phyloP scores from a whole-genome alignment of 768 basidiomycete species.

The Rubroboletus satanas region DNA sequence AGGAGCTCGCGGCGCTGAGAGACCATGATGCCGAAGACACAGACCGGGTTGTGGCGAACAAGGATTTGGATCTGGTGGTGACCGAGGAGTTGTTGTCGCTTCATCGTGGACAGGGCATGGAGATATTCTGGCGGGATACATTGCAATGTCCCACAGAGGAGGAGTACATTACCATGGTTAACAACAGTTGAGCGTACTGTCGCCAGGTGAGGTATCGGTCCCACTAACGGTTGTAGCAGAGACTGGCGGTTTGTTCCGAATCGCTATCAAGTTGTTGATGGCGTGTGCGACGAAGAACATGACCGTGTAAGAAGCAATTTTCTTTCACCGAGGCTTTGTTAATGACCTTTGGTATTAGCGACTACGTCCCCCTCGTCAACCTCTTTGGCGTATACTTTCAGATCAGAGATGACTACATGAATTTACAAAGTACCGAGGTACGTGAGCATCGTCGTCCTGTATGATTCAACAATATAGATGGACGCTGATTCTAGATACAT shows the following conservation, averaged over 20 bases:
- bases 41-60: constrained; percentile 52
- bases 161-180: constrained; percentile 94
- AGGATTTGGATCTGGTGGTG: constrained; percentile 56
- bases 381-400: constrained; percentile 94
- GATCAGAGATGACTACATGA: constrained; percentile 97
- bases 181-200: constrained; percentile 64
- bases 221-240: constrained; percentile 45
- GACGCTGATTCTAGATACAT: background rate
- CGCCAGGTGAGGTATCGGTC: constrained; percentile 58
- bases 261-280: constrained; percentile 97
- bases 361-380: constrained; percentile 91
- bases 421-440: constrained; percentile 83
- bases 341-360: constrained; percentile 38
- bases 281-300: constrained; percentile 66
- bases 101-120: constrained; percentile 93
- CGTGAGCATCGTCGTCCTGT: background rate
- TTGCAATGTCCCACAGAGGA: constrained; percentile 90
- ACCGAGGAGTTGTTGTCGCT: constrained; percentile 69
- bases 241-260: constrained; percentile 88
- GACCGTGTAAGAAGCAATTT: constrained; percentile 44
- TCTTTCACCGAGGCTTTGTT: background rate
- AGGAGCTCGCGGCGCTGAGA: constrained; percentile 52
- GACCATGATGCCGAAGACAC: background rate
- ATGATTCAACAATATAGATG: background rate
- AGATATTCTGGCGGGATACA: constrained; percentile 92